Conservation (phyloP, 176 grass and related monocot genomes). For the Carex pumila region DNA sequence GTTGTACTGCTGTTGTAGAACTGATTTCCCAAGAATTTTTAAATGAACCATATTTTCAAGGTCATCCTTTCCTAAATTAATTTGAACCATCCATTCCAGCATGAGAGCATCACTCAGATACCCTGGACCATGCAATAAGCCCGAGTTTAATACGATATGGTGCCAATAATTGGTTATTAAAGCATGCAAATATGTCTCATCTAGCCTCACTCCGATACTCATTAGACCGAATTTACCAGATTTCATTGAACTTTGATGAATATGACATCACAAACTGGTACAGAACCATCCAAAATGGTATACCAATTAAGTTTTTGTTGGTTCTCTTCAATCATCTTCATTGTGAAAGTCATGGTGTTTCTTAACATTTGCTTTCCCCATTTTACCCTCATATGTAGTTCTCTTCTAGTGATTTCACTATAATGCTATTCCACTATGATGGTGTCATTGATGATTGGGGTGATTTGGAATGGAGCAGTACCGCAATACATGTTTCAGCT, state of each 20-base stretch:
- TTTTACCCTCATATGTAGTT: slow-evolving; percentile 32
- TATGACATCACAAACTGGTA: neutral
- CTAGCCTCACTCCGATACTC: neutral
- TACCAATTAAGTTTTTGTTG: neutral
- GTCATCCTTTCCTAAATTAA: neutral
- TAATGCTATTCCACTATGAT: slow-evolving; percentile 88
- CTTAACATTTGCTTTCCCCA: neutral
- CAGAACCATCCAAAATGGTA: neutral
- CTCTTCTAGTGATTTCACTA: slow-evolving; percentile 33
- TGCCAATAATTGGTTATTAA: neutral
- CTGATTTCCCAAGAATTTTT: neutral
- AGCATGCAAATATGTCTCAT: neutral
- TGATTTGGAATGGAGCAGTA: slow-evolving; percentile 43
- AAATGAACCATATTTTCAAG: neutral
- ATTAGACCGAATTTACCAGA: neutral
- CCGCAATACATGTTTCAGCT: slow-evolving; percentile 46
- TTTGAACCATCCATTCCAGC: neutral
- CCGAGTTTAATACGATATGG: neutral
- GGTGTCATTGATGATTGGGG: slow-evolving; percentile 53
- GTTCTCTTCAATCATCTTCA: neutral
- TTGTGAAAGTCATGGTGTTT: neutral
- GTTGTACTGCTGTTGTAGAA: neutral
- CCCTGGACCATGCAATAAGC: neutral
- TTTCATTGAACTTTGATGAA: neutral
- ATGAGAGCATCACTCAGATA: neutral